Evolutionary conservation across 768 basidiomycete species (phyloP).

Genomic region (Tylopilus subfusipes): DNA sequence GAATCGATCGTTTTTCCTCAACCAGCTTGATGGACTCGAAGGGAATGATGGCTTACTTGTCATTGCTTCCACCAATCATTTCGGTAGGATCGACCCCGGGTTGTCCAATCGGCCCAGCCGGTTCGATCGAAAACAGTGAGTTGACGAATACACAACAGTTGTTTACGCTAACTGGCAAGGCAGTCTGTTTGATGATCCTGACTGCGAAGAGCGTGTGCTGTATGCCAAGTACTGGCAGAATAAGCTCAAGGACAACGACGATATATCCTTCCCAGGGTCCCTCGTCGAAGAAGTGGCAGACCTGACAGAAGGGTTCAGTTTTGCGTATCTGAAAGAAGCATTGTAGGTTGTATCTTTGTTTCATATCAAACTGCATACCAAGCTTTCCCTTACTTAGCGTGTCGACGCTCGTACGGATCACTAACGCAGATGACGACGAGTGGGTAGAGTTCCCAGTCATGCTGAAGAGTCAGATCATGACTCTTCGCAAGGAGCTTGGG

Average conservation of each 20-base stretch:
- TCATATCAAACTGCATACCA: not conserved
- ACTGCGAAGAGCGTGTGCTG: conserved; percentile 54
- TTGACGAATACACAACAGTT: conserved; percentile 7
- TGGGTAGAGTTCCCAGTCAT: conserved; percentile 48
- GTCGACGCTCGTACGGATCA: conserved; percentile 66
- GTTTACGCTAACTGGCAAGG: not conserved
- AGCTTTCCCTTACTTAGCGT: conserved; percentile 43
- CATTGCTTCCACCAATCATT: conserved; percentile 81
- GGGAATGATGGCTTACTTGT: conserved; percentile 77
- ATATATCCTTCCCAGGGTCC: conserved; percentile 63
- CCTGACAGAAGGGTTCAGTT: conserved; percentile 67
- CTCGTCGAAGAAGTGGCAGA: conserved; percentile 59
- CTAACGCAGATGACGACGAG: conserved; percentile 46
- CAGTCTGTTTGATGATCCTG: conserved; percentile 73
- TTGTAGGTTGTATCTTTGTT: conserved; percentile 52
- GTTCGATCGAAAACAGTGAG: conserved; percentile 84
- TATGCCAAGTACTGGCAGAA: conserved; percentile 80
- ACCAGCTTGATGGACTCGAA: conserved; percentile 78
- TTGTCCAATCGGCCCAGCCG: conserved; percentile 75
- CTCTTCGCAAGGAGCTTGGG: conserved; percentile 64
- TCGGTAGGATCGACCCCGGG: conserved; percentile 74
- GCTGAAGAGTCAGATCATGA: conserved; percentile 56
- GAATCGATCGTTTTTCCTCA: conserved; percentile 86
- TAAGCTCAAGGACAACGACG: conserved; percentile 62
- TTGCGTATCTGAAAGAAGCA: conserved; percentile 86